These are phyloP conservation scores for Huntiella omanensis DNA, from an alignment of 2,329 filamentous ascomycete genomes.

Conservation along the genomic window DNA sequence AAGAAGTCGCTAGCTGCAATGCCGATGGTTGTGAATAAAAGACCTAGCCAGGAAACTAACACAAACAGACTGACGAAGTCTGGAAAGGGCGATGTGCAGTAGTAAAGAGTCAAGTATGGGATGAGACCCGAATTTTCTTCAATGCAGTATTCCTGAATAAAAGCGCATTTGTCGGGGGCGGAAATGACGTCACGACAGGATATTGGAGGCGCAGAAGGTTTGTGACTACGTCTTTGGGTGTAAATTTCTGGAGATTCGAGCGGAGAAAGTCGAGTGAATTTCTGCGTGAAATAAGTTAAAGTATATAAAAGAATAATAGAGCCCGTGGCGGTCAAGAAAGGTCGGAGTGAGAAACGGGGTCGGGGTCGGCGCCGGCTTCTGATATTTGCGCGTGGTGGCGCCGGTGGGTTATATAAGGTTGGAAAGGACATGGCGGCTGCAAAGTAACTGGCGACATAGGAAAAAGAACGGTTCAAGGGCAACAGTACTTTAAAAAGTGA, in stretches of 20 bases:
- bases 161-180: slow-evolving; percentile 67
- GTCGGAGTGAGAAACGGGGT: neutral
- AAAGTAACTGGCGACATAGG: neutral
- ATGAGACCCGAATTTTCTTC: slow-evolving; percentile 83
- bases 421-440: neutral
- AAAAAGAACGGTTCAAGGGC: no score
- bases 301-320: slow-evolving; percentile 2
- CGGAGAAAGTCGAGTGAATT: neutral
- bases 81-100: slow-evolving; percentile 51
- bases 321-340: slow-evolving; percentile 4
- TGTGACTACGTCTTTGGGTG: neutral
- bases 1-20: slow-evolving; percentile 98
- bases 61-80: slow-evolving; percentile 64
- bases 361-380: neutral
- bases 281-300: slow-evolving; percentile 3
- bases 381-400: no score
- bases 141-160: slow-evolving; percentile 61
- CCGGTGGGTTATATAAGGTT: no score
- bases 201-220: neutral
- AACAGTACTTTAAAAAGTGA: no score
- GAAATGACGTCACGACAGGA: slow-evolving; percentile 66
- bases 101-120: slow-evolving; percentile 79
- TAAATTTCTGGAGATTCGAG: neutral
- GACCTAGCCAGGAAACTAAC: slow-evolving; percentile 62
- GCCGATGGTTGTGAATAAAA: slow-evolving; percentile 91